Conservation (phyloP, 2,329 filamentous ascomycete genomes). For the Torrubiella hemipterigena region DNA sequence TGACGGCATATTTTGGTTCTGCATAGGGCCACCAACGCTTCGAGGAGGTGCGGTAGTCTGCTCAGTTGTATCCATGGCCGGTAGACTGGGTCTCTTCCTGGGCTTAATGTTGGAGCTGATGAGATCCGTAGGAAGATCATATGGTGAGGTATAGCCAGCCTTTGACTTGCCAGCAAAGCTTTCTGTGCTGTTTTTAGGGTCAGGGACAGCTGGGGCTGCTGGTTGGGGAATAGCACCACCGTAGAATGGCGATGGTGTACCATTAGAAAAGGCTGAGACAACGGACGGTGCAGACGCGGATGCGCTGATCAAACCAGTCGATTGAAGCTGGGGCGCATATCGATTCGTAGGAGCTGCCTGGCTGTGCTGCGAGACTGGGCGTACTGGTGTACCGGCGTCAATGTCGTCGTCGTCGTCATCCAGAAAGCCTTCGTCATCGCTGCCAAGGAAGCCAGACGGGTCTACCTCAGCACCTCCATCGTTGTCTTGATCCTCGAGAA, state of each 20-base stretch:
- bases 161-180: constrained; percentile 89
- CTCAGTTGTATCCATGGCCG: constrained; percentile 35
- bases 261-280: too few species aligned
- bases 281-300: too few species aligned
- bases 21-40: constrained; percentile 39
- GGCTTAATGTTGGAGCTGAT: constrained; percentile 42
- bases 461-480: constrained; percentile 40
- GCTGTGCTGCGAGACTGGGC: constrained; percentile 1
- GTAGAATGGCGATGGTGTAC: too few species aligned
- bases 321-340: constrained; percentile 4
- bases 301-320: too few species aligned
- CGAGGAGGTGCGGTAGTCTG: constrained; percentile 41
- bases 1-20: too few species aligned
- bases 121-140: constrained; percentile 87
- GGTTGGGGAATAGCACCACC: too few species aligned
- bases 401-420: constrained; percentile 49
- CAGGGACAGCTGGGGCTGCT: constrained; percentile 22
- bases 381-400: constrained; percentile 8
- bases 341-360: constrained; percentile 6
- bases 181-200: constrained; percentile 38
- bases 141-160: constrained; percentile 85
- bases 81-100: constrained; percentile 50
- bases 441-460: constrained; percentile 57
- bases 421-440: constrained; percentile 77
- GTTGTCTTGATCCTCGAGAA: constrained; percentile 42